Conservation (phyloP, 2,329 filamentous ascomycete genomes). For the Colletotrichum musicola region DNA sequence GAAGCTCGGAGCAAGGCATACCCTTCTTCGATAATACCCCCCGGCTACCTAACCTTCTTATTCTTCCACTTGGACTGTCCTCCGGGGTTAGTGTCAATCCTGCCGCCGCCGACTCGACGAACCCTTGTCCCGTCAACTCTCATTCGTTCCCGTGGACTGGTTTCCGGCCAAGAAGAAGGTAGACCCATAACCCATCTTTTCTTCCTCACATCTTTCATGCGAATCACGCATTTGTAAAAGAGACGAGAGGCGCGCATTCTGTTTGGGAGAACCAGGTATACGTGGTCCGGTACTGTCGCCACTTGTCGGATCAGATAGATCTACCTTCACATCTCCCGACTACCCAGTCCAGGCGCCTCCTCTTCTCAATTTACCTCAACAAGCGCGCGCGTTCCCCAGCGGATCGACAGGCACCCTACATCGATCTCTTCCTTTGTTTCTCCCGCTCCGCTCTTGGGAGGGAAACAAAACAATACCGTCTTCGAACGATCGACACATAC, state of each 20-base stretch:
- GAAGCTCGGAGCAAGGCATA: conserved; percentile 16
- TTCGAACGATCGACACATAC: too few relatives aligned
- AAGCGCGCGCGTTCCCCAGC: conserved; percentile 15
- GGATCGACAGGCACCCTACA: conserved; percentile 33
- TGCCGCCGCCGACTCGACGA: too few relatives aligned
- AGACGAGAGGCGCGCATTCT: background rate
- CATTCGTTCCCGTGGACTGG: conserved; percentile 28
- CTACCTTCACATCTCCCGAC: background rate
- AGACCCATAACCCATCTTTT: conserved; percentile 1
- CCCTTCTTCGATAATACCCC: conserved; percentile 5
- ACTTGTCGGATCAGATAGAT: background rate
- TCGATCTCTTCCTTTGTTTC: conserved; percentile 22
- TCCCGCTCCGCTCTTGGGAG: background rate
- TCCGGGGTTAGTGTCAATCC: background rate
- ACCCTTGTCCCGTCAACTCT: conserved; percentile 14
- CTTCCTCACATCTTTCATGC: conserved; percentile 20
- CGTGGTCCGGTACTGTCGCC: too few relatives aligned
- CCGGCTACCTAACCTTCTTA: too few relatives aligned
- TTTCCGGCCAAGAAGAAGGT: conserved; percentile 12
- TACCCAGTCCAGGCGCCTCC: conserved; percentile 18
- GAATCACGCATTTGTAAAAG: conserved; percentile 7
- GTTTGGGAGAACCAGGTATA: background rate
- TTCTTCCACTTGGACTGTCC: background rate
- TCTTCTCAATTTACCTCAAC: conserved; percentile 17
- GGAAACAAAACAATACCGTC: conserved; percentile 25